These are phyloP conservation scores for Chloropicon primus DNA, from an alignment of 139 green algal species.

Conservation along the genomic window DNA sequence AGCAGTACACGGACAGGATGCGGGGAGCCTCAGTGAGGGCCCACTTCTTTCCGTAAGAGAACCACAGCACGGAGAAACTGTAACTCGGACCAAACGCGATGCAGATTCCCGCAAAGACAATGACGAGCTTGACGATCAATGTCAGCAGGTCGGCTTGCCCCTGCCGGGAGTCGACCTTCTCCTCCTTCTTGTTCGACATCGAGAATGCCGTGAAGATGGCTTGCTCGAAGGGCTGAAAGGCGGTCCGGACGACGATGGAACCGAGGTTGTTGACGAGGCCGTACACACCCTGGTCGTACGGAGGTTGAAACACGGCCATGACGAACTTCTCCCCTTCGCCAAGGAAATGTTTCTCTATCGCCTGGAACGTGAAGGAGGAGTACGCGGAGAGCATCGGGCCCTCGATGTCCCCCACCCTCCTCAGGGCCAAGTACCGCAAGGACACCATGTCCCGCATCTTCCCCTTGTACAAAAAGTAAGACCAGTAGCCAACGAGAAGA, in stretches of 20 bases:
- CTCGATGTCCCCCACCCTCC: neutral
- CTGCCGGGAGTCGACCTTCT: neutral
- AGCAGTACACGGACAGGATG: constrained; percentile 53
- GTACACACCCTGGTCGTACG: constrained; percentile 61
- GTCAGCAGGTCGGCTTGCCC: constrained; percentile 30
- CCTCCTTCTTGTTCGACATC: constrained; percentile 8
- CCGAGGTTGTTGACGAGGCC: constrained; percentile 72
- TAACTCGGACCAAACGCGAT: constrained; percentile 66
- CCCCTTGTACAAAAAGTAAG: constrained; percentile 3
- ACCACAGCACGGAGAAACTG: constrained; percentile 40
- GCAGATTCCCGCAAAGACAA: constrained; percentile 40
- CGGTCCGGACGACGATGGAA: constrained; percentile 61
- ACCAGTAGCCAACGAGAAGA: constrained; percentile 25
- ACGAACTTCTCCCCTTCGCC: constrained; percentile 65
- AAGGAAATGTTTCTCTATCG: constrained; percentile 62
- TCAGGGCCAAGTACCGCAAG: neutral
- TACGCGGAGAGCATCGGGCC: constrained; percentile 6
- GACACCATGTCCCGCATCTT: neutral
- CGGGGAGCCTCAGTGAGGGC: constrained; percentile 45
- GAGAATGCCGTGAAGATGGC: constrained; percentile 66
- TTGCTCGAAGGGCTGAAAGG: constrained; percentile 79
- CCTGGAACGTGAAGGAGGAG: constrained; percentile 29
- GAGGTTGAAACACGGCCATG: constrained; percentile 26
- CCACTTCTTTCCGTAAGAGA: constrained; percentile 58
- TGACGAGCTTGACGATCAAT: constrained; percentile 34